Evolutionary conservation across 345 rosid species (phyloP), one percentile per base, ranked within the genome.

Genomic region (Raphanus sativus): DNA sequence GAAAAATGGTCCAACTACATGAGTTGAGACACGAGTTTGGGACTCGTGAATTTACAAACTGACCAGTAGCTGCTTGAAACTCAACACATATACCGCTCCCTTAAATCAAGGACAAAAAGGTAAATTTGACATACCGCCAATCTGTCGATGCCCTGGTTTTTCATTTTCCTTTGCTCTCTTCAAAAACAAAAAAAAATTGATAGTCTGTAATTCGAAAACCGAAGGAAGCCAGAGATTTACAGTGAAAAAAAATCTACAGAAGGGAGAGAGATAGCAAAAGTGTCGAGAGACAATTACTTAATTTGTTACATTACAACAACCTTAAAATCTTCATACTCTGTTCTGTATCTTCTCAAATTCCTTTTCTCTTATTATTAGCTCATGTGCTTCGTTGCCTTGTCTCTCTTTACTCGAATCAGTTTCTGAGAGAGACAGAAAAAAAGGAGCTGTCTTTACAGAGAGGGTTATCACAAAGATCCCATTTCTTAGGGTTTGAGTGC

Each of bases 271-370:
- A 65, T 5, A 70, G 52, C n/a, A 26, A 56, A 42, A 28, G 13
- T 58, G 13, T 58, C n/a, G 60, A 71, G 66, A 36, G 13, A 45
- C 13, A 72, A 29, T 64, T 12, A 65, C 6, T 52, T 16, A 16
- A 16, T 52, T 52, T 17, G 74, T 79, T 69, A 62, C 74, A 74
- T 74, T 69, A 79, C 79, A 79, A 54, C 75, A 79, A 54, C 75
- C 73, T 67, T 62, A 74, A 60, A 61, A 61, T 33, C 3, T 7
- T 61, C 12, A 2, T 28, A 7, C 70, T 62, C 48, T 67, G 73
- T 74, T 68, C 74, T 68, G 68, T 74, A 34, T 11, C 55, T 36
- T 67, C 65, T 10, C 61, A 68, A 63, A 69, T 76, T 76, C 1
- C 17, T 65, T 28, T 8, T 29, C 54, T 61, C 55, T 62, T 10